Percentiles rank a stretch among this genome's conserved stretches.
Conservation (phyloP, 176 grass and related monocot genomes). For the Avena sativa region DNA sequence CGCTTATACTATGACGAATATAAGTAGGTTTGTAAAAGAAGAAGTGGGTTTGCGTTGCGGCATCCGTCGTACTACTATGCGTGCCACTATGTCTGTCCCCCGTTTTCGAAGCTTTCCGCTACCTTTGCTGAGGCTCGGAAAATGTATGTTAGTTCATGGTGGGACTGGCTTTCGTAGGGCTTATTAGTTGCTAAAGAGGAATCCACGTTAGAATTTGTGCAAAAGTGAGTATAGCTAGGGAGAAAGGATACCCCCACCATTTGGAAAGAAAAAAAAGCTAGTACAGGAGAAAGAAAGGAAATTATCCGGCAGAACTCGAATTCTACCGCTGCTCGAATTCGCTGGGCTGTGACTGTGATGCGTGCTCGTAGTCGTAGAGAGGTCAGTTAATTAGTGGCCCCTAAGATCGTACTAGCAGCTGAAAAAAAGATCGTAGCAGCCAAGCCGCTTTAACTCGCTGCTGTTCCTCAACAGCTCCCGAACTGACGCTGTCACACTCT, state of each 20-base stretch:
- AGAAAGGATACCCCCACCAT: too few species aligned
- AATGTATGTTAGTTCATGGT: neutral
- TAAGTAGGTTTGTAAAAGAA: neutral
- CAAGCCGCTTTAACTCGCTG: neutral
- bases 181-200: neutral
- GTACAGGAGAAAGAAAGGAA: neutral
- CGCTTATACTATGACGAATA: too few species aligned
- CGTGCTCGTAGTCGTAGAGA: too few species aligned
- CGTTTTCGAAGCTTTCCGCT: constrained; percentile 1
- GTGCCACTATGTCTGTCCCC: constrained; percentile 27
- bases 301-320: neutral
- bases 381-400: too few species aligned
- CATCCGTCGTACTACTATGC: constrained; percentile 32
- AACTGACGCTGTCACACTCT: neutral
- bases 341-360: too few species aligned
- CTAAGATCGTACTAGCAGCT: too few species aligned
- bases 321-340: too few species aligned
- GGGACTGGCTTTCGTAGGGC: neutral
- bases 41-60: neutral
- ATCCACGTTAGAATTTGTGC: constrained; percentile 51
- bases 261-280: too few species aligned
- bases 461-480: constrained; percentile 33
- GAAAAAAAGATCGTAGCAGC: neutral
- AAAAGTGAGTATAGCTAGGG: neutral
- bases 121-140: neutral